phyloP scores from a whole-genome alignment of 2,329 filamentous ascomycete genomes.

The Dothiorella sarmentorum region DNA sequence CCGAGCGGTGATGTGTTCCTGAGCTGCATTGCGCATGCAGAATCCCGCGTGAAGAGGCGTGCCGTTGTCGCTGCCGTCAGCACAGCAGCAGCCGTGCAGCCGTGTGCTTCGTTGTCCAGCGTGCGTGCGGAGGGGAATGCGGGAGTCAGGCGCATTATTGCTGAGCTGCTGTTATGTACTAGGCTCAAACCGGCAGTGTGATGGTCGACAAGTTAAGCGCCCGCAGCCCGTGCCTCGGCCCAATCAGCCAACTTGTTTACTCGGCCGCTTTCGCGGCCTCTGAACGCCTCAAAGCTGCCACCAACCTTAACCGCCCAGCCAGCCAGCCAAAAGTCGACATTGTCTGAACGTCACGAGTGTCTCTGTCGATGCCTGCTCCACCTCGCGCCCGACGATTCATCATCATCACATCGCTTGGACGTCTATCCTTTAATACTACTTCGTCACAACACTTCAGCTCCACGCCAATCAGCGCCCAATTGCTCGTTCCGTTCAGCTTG shows the following conservation, averaged over 20 bases:
- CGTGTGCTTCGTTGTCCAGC: background rate
- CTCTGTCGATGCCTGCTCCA: constrained; percentile 2
- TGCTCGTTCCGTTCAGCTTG: background rate
- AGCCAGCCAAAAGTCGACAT: constrained; percentile 5
- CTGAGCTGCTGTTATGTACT: background rate
- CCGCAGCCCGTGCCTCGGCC: background rate
- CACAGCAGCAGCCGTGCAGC: no score
- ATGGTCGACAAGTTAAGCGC: background rate
- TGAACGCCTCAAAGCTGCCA: background rate
- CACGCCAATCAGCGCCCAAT: background rate
- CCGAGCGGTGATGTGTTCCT: constrained; percentile 1
- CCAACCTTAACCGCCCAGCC: background rate
- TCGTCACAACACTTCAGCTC: constrained; percentile 5
- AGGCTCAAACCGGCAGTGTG: background rate
- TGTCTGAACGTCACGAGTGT: constrained; percentile 1
- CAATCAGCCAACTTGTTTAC: background rate
- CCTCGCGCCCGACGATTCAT: constrained; percentile 10
- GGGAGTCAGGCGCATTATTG: no score
- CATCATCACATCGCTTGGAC: constrained; percentile 10
- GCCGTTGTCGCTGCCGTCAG: background rate
- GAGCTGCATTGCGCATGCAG: constrained; percentile 11
- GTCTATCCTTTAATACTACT: constrained; percentile 1
- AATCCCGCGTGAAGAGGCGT: constrained; percentile 1
- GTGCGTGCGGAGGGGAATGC: background rate
- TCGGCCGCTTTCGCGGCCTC: constrained; percentile 11